A percentile compares a stretch with the other conserved stretches of the same genome.
Conservation (phyloP, 2,329 filamentous ascomycete genomes). For the Cryphonectria carpinicola region DNA sequence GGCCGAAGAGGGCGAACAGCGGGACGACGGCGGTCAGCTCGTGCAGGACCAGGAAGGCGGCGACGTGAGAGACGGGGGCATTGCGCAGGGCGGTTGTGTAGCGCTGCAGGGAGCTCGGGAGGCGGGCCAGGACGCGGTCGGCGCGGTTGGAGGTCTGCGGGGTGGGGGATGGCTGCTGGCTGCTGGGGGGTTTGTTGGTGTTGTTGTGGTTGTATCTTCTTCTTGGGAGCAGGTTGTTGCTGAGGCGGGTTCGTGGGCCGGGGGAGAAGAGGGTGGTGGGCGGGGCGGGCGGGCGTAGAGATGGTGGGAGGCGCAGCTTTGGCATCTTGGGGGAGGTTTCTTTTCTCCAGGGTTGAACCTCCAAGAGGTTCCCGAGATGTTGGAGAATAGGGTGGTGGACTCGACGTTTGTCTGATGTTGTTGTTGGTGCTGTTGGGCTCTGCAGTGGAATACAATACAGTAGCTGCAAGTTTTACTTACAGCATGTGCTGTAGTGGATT, state of each 20-base stretch:
- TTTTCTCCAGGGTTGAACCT: background rate
- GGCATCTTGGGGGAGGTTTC: background rate
- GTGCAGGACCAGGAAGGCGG: conserved; percentile 87
- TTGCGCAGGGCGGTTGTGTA: conserved; percentile 72
- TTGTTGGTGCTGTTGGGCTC: no score
- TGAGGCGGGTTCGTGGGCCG: background rate
- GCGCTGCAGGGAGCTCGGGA: conserved; percentile 69
- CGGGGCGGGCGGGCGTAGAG: background rate
- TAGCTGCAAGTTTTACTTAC: no score
- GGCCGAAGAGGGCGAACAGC: conserved; percentile 70
- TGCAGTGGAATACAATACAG: no score
- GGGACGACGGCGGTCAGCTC: conserved; percentile 88
- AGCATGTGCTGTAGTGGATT: background rate
- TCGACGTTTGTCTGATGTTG: no score
- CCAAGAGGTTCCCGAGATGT: background rate
- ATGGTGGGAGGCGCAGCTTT: conserved; percentile 1
- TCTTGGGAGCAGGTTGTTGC: background rate
- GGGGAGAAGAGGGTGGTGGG: background rate
- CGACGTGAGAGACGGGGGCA: conserved; percentile 81
- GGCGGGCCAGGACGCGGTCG: conserved; percentile 53
- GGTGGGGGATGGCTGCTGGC: conserved; percentile 3
- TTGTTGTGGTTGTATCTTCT: background rate
- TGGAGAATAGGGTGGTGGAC: background rate
- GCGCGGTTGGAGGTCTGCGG: conserved; percentile 38
- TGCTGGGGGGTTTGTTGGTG: conserved; percentile 11